Evolutionary conservation across 352 stramenopile genomes (phyloP), one percentile per base, ranked within the genome.

Genomic region (Achlya hypogyna): DNA sequence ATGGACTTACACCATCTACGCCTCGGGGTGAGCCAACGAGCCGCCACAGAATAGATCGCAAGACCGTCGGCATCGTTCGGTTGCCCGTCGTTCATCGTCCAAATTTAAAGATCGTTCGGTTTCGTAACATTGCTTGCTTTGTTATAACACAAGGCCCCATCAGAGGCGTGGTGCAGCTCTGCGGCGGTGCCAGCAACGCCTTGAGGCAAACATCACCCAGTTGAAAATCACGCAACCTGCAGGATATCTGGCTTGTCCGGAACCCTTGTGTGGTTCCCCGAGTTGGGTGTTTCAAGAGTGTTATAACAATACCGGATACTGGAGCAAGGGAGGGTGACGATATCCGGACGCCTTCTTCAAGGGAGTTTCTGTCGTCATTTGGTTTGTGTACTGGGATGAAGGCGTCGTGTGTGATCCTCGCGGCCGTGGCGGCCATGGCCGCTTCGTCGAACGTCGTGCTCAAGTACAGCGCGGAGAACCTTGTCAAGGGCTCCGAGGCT

Each of bases 391-490:
- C 38, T 45, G 49, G 12, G 42, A 67, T 67, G 60, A 67, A 67
- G 51, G 38, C 60, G 23, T 51, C 42, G 42, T 32, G 25, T 25
- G 22, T 66, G 22, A 29, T 64, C 38, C 22, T 67, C 10, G 5
- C 27, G 18, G 38, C 47, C 28, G 16, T 67, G 20, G 60, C 60
- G 9, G 47, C 60, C n/a, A 14, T 60, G 29, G 60, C 35, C n/a
- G 42, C 51, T 14, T 54, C 60, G 10, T 47, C 60, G 8, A 27
- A 67, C 23, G 60, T 67, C 27, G 22, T 58, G 8, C n/a, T 67
- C 22, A 59, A 54, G 60, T 67, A 58, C 60, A 67, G 60, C 60
- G 29, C 23, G 12, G 29, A 29, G 4, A 60, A 49, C 28, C 60
- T 67, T 12, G 60, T 67, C 20, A 43, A 60, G 29, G 60, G 60